Evolutionary conservation across 2,329 filamentous ascomycete species (phyloP).

Genomic region (Pseudonectria foliicola): DNA sequence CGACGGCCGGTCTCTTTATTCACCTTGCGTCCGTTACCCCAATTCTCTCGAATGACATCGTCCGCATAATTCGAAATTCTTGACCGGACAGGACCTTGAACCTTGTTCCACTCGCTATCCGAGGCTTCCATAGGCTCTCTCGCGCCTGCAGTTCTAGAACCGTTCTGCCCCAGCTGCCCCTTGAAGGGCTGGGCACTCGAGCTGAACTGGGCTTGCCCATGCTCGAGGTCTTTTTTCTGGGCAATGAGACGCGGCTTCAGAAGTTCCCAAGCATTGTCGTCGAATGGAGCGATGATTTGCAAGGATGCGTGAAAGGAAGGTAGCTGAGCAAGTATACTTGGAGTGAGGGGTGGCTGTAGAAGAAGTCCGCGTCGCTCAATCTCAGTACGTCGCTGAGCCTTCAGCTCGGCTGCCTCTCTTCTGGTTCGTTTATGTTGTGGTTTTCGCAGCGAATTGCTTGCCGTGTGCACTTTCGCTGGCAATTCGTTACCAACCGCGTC

Average conservation of each 20-base stretch:
- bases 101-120: conserved; percentile 64
- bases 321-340: conserved; percentile 59
- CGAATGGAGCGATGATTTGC: conserved; percentile 60
- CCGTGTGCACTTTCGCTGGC: conserved; percentile 3
- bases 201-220: conserved; percentile 38
- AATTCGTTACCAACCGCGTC: conserved; percentile 3
- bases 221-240: conserved; percentile 59
- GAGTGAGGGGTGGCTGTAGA: conserved; percentile 57
- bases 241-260: conserved; percentile 60
- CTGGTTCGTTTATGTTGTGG: conserved; percentile 44
- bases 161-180: conserved; percentile 19
- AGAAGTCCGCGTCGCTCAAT: conserved; percentile 64
- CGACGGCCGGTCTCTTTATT: conserved; percentile 55
- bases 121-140: conserved; percentile 41
- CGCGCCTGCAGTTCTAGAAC: background rate
- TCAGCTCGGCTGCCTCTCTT: conserved; percentile 57
- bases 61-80: conserved; percentile 61
- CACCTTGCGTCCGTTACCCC: conserved; percentile 57
- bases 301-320: conserved; percentile 68
- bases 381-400: conserved; percentile 56
- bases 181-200: conserved; percentile 27
- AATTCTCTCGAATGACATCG: conserved; percentile 58
- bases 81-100: conserved; percentile 59
- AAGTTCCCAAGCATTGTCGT: conserved; percentile 62
- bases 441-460: conserved; percentile 2